A percentile compares a stretch with the other conserved stretches of the same genome.
Conservation (phyloP, 108 stramenopile species). For the Pseudonitzschia multiseries region DNA sequence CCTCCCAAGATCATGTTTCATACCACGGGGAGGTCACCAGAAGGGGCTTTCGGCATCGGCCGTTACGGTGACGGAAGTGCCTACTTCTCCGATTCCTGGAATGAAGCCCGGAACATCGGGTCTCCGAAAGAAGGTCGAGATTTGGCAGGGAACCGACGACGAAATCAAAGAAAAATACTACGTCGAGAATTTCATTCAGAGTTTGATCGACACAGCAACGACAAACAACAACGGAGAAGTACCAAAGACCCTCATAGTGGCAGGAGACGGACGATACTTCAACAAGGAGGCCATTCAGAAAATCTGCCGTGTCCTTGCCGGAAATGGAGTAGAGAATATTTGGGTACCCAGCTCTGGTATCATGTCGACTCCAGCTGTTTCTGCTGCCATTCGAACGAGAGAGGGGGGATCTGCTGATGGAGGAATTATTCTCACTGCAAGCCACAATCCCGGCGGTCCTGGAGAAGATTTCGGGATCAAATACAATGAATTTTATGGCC, state of each 20-base stretch:
- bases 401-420: constrained; percentile 78
- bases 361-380: constrained; percentile 92
- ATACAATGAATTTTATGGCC: constrained; percentile 95
- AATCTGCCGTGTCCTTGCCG: constrained; percentile 87
- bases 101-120: constrained; percentile 96
- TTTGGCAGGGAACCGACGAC: constrained; percentile 70
- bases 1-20: constrained; percentile 22
- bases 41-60: constrained; percentile 15
- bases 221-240: constrained; percentile 72
- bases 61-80: constrained; percentile 28
- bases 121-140: constrained; percentile 92
- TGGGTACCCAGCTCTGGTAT: constrained; percentile 93
- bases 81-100: constrained; percentile 76
- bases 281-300: constrained; percentile 93
- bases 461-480: constrained; percentile 98
- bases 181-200: constrained; percentile 98
- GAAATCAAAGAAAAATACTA: constrained; percentile 60
- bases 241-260: constrained; percentile 85
- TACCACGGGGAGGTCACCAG: constrained; percentile 2
- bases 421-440: constrained; percentile 95
- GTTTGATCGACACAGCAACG: constrained; percentile 84
- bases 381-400: constrained; percentile 82
- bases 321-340: constrained; percentile 85
- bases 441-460: constrained; percentile 98
- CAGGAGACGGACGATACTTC: constrained; percentile 92